Evolutionary conservation across 2,329 filamentous ascomycete species (phyloP).

Genomic region (Dryadomyces quercivorus): DNA sequence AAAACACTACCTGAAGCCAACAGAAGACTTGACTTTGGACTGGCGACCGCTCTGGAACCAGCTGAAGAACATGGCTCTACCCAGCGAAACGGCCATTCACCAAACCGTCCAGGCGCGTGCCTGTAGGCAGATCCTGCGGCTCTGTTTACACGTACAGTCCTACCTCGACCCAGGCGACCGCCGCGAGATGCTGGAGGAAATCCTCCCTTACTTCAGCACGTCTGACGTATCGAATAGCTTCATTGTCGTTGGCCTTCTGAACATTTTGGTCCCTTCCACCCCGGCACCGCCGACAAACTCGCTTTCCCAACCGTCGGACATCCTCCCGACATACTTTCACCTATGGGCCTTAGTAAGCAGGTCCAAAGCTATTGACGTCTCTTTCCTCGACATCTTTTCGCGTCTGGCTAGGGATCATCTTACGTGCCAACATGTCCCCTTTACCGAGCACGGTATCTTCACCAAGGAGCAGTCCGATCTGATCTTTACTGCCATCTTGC

Average conservation of each 20-base stretch:
- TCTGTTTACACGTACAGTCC: constrained; percentile 79
- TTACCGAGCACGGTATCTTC: constrained; percentile 81
- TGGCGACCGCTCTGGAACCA: constrained; percentile 92
- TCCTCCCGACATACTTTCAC: constrained; percentile 90
- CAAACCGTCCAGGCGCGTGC: constrained; percentile 42
- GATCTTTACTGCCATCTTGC: constrained; percentile 82
- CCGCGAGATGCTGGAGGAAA: constrained; percentile 67
- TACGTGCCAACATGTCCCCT: constrained; percentile 60
- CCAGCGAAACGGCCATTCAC: constrained; percentile 63
- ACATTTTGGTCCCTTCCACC: constrained; percentile 75
- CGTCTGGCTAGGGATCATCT: constrained; percentile 77
- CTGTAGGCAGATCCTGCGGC: constrained; percentile 62
- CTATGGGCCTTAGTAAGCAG: constrained; percentile 88
- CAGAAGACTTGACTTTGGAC: constrained; percentile 80
- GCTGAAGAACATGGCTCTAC: constrained; percentile 79
- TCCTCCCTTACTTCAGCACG: constrained; percentile 80
- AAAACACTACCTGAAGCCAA: constrained; percentile 87
- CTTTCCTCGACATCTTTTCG: constrained; percentile 83
- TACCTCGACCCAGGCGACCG: constrained; percentile 89
- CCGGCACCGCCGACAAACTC: constrained; percentile 58
- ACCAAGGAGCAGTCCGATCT: constrained; percentile 83
- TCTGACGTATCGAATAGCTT: constrained; percentile 88
- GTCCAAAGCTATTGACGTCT: constrained; percentile 75
- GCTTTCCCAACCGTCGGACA: constrained; percentile 76
- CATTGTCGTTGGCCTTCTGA: constrained; percentile 80